Evolutionary conservation across 225 moss, liverwort and hornwort genomes (phyloP).

Genomic region (Polytrichum commune): DNA sequence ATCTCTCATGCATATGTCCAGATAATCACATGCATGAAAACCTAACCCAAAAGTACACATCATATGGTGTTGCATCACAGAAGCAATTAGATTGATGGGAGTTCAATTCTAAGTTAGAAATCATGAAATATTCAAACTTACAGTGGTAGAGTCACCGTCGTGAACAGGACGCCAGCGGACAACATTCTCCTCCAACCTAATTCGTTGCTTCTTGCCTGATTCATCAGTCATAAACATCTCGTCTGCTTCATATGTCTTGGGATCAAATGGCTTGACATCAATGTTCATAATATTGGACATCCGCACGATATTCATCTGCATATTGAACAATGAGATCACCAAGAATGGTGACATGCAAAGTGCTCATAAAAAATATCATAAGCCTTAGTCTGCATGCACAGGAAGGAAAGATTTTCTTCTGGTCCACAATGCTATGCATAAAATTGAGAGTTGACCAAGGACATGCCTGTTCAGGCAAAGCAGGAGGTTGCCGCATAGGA

Average conservation of each 20-base stretch:
- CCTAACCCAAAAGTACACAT: too few species aligned
- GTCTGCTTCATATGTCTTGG: constrained; percentile 86
- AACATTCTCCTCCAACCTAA: constrained; percentile 92
- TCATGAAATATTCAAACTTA: constrained; percentile 8
- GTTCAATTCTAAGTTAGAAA: too few species aligned
- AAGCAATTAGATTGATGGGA: too few species aligned
- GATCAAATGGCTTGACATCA: constrained; percentile 93
- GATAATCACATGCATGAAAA: too few species aligned
- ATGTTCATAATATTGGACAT: constrained; percentile 98
- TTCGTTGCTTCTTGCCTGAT: constrained; percentile 79
- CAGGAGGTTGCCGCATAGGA: constrained; percentile 73
- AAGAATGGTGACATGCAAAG: too few species aligned
- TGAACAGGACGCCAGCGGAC: constrained; percentile 83
- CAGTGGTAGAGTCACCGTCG: constrained; percentile 51
- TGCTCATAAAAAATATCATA: too few species aligned
- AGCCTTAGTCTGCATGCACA: too few species aligned
- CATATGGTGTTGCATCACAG: too few species aligned
- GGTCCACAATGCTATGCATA: too few species aligned
- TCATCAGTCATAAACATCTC: constrained; percentile 87
- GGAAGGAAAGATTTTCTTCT: too few species aligned
- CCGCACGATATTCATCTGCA: constrained; percentile 92
- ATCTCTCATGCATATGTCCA: too few species aligned
- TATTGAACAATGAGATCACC: constrained; percentile 3
- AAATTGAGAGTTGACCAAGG: neutral
- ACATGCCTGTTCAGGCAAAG: constrained; percentile 77